Base-by-base conservation (phyloP, 768 basidiomycete genomes). In the Lepiota brunneoincarnata region DNA sequence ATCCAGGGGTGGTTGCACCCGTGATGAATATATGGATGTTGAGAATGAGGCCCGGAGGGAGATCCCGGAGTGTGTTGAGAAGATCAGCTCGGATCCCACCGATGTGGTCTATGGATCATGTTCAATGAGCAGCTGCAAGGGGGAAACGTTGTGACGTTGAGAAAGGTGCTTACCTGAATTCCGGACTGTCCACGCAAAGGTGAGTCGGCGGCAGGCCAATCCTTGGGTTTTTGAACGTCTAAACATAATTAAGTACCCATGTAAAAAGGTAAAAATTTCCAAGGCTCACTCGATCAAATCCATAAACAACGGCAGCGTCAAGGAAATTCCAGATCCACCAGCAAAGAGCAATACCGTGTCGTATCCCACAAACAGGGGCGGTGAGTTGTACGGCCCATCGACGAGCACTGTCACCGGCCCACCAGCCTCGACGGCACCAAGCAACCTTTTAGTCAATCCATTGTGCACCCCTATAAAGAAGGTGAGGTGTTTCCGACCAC, bases 401-500 rank as follows among this genome's bases (percentile, higher is more conserved):
- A 89, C 58, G 37, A 81, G 73, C 9, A 80, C 74, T 24, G 73
- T 73, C 6, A 56, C 47, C 12, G 58, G 43, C 10, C 17, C 46
- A 11, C 51, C 61, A 1, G 38, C 18, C 4, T 47, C 54, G 2
- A 72, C 75, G 2, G 49, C 64, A 41, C 73, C 61, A 38, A 66
- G 62, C 14, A 85, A 67, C 0, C 75, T 71, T 59, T 72, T 73
- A 3, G 87, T 89, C 62, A 87, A 82, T 0, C 88, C 87, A n/a
- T 72, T 67, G 36, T 78, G 71, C 15, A 82, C 81, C n/a, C 82
- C 75, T 54, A 88, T 68, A 44, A 88, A 66, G 66, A 89, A 87
- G 1, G 73, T 69, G 14, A 87, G 65, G 24, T 82, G 73, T 53
- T 74, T 75, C 56, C 1, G 17, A 39, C 26, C 26, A 28, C 63